Conservation (phyloP, 2,329 filamentous ascomycete genomes). For the Cercospora nicotianae region DNA sequence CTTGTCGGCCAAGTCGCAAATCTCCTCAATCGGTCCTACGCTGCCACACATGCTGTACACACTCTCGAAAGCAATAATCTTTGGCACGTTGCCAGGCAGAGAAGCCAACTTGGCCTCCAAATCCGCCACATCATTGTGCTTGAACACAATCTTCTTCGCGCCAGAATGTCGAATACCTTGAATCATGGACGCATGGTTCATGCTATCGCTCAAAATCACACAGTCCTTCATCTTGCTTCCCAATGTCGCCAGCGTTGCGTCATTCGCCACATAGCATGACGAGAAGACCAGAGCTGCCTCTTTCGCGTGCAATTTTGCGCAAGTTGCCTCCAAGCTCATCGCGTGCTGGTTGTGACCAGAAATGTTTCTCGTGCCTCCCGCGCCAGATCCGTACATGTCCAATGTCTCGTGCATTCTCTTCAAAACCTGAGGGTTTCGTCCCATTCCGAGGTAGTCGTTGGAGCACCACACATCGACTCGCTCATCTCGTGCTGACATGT, state of each 20-base stretch:
- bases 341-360: constrained; percentile 97
- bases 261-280: constrained; percentile 97
- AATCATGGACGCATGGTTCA: constrained; percentile 99
- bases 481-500: constrained; percentile 80
- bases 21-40: constrained; percentile 91
- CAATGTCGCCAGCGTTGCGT: constrained; percentile 93
- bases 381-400: constrained; percentile 91
- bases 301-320: constrained; percentile 88
- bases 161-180: constrained; percentile 97
- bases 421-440: constrained; percentile 81
- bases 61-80: constrained; percentile 98
- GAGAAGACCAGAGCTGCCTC: constrained; percentile 92
- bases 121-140: constrained; percentile 94
- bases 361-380: constrained; percentile 94
- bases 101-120: constrained; percentile 89
- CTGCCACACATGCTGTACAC: constrained; percentile 99
- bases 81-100: constrained; percentile 79
- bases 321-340: constrained; percentile 73
- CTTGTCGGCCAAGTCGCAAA: constrained; percentile 94
- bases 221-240: constrained; percentile 95
- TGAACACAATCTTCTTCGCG: constrained; percentile 96
- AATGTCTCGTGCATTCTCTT: constrained; percentile 92
- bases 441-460: constrained; percentile 99
- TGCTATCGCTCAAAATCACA: constrained; percentile 93
- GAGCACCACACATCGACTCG: constrained; percentile 98